These are phyloP conservation scores for Astraeus odoratus DNA, from an alignment of 768 basidiomycete species.

Conservation along the genomic window DNA sequence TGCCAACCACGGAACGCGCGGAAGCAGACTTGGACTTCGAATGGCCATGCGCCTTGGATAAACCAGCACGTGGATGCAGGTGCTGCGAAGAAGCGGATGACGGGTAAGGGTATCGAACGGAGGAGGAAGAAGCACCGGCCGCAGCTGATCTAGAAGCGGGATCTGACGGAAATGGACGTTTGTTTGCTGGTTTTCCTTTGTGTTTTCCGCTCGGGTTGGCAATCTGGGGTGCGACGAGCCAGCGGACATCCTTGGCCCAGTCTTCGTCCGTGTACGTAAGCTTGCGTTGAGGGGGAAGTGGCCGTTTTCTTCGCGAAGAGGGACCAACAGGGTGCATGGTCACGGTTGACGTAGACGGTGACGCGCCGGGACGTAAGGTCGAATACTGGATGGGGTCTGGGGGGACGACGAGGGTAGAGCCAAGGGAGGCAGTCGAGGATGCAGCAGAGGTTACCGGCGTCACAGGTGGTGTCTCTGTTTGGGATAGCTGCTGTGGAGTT, in stretches of 20 bases:
- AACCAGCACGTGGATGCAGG: conserved; percentile 17
- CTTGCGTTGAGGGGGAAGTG: conserved; percentile 17
- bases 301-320: conserved; percentile 8
- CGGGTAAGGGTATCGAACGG: neutral
- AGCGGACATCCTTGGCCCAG: conserved; percentile 64
- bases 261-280: conserved; percentile 46
- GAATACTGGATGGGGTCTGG: conserved; percentile 31
- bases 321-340: conserved; percentile 13
- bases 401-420: conserved; percentile 13
- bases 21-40: conserved; percentile 26
- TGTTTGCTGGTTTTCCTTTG: conserved; percentile 13
- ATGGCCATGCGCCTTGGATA: conserved; percentile 16
- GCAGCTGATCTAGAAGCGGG: neutral
- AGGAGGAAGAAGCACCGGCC: neutral
- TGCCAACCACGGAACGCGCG: conserved; percentile 43
- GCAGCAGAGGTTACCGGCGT: conserved; percentile 21
- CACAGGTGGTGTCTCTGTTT: conserved; percentile 12
- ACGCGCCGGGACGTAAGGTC: conserved; percentile 23
- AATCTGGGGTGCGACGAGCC: conserved; percentile 41
- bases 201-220: conserved; percentile 7
- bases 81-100: conserved; percentile 11
- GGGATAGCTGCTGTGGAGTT: conserved; percentile 12
- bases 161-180: neutral
- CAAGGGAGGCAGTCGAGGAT: conserved; percentile 22
- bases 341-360: conserved; percentile 6